A percentile compares a stretch with the other conserved stretches of the same genome.
phyloP scores from a whole-genome alignment of 768 basidiomycete genomes.

The Mycena alexandri region DNA sequence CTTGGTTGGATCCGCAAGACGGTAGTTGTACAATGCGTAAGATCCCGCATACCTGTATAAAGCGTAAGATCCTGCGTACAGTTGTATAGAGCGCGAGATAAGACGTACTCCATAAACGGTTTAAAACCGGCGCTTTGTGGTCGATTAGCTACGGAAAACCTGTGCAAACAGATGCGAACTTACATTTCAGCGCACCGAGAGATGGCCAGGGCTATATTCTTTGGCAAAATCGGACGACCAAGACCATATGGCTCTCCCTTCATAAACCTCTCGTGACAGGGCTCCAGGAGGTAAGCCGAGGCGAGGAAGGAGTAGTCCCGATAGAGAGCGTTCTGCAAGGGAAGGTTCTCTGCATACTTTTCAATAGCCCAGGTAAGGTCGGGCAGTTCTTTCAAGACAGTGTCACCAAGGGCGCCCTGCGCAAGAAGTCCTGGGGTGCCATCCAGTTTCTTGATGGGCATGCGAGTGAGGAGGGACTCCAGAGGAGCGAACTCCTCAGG shows the following conservation, averaged over 20 bases:
- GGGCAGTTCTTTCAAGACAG: slow-evolving; percentile 43
- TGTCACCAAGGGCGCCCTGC: slow-evolving; percentile 43
- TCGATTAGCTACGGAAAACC: not conserved
- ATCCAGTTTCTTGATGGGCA: slow-evolving; percentile 46
- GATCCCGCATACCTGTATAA: slow-evolving; percentile 46
- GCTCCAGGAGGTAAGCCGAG: slow-evolving; percentile 49
- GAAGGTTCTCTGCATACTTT: slow-evolving; percentile 38
- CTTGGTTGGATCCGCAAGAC: slow-evolving; percentile 39
- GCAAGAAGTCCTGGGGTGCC: slow-evolving; percentile 48
- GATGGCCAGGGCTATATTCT: slow-evolving; percentile 44
- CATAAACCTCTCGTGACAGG: slow-evolving; percentile 43
- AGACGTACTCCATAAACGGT: slow-evolving; percentile 50
- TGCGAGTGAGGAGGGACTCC: slow-evolving; percentile 45
- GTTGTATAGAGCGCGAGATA: slow-evolving; percentile 46
- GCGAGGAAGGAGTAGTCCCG: slow-evolving; percentile 47
- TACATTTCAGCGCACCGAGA: slow-evolving; percentile 43
- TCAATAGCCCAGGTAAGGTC: slow-evolving; percentile 41
- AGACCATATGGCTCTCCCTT: slow-evolving; percentile 44
- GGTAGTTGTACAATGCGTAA: slow-evolving; percentile 47
- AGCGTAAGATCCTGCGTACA: slow-evolving; percentile 44
- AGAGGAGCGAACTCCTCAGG: slow-evolving; percentile 43
- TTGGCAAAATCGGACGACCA: slow-evolving; percentile 43
- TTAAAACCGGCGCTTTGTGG: slow-evolving; percentile 38
- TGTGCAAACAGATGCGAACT: slow-evolving; percentile 8
- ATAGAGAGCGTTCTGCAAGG: slow-evolving; percentile 44